Conservation (phyloP, 257 asterid species). For the Capsicum chinense region DNA sequence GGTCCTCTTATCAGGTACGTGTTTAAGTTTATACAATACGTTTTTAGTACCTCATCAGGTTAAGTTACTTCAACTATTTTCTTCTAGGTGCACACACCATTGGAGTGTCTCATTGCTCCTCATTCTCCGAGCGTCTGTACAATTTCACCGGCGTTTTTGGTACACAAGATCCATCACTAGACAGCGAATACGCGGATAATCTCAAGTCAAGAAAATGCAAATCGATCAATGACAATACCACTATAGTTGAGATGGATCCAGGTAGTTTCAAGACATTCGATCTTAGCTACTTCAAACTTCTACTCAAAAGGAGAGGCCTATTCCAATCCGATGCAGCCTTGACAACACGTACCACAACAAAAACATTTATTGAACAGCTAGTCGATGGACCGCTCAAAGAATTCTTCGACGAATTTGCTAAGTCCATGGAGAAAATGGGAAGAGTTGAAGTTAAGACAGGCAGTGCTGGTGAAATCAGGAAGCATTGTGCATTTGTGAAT, state of each 20-base stretch:
- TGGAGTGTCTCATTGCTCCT: slow-evolving; percentile 60
- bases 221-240: slow-evolving; percentile 29
- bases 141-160: slow-evolving; percentile 64
- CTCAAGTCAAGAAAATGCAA: slow-evolving; percentile 28
- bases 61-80: not conserved
- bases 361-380: not conserved
- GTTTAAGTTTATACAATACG: not conserved
- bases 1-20: slow-evolving; percentile 48
- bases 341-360: not conserved
- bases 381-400: slow-evolving; percentile 1
- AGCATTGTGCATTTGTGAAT: slow-evolving; percentile 22
- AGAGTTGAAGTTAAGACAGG: slow-evolving; percentile 28
- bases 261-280: slow-evolving; percentile 47
- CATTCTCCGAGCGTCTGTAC: slow-evolving; percentile 54
- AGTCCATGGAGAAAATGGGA: slow-evolving; percentile 31
- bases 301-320: slow-evolving; percentile 47
- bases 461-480: slow-evolving; percentile 29
- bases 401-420: slow-evolving; percentile 1
- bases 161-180: slow-evolving; percentile 52
- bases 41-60: not conserved
- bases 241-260: slow-evolving; percentile 56
- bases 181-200: slow-evolving; percentile 40
- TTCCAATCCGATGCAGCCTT: slow-evolving; percentile 59
- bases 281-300: slow-evolving; percentile 40
- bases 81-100: slow-evolving; percentile 60